Evolutionary conservation across 2,329 filamentous ascomycete species (phyloP), one percentile per base, ranked within the genome.

Genomic region (Aspergillus brunneoviolaceus): DNA sequence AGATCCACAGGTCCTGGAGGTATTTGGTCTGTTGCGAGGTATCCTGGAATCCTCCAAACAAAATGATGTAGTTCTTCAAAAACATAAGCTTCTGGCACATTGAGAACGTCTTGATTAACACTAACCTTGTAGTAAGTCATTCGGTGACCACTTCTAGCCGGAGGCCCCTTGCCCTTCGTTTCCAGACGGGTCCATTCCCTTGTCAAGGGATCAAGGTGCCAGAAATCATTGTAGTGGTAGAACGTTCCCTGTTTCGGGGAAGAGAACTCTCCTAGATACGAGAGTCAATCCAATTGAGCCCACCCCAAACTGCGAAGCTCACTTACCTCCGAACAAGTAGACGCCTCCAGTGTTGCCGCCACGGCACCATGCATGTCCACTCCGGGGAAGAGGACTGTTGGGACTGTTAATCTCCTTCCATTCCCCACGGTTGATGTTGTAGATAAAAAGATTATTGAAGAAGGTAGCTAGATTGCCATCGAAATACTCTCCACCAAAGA

Each of bases 151-250:
- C 91, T 96, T 65, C 95, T 84, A 2, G 94, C 92, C 2, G 91
- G 89, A 45, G 94, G 94, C 60, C 90, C 90, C 79, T 84, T 84
- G 45, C 77, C 77, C 65, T 88, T 89, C 2, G 83, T 84, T 75
- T 99, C 95, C 35, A 99, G 82, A 62, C 93, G 89, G 59, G 87
- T 90, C 95, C 95, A 99, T 79, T 99, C 95, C 69, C 92, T 84
- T 7, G 86, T 88, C 9, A 84, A 84, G 0, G 94, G 90, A 72
- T 98, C 93, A 49, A 98, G 84, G 53, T 89, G 85, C 94, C 95
- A 99, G 75, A 99, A 98, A 78, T 98, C 95, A 71, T 96, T 96
- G 80, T 99, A 99, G 77, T 99, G 95, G 76, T 99, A 97, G 72
- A 99, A 99, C 0, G 94, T 98, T 4, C 95, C 95, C 77, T 98